Evolutionary conservation across 2,329 filamentous ascomycete species (phyloP), one percentile per base, ranked within the genome.

Genomic region (Aspergillus viridinutans): DNA sequence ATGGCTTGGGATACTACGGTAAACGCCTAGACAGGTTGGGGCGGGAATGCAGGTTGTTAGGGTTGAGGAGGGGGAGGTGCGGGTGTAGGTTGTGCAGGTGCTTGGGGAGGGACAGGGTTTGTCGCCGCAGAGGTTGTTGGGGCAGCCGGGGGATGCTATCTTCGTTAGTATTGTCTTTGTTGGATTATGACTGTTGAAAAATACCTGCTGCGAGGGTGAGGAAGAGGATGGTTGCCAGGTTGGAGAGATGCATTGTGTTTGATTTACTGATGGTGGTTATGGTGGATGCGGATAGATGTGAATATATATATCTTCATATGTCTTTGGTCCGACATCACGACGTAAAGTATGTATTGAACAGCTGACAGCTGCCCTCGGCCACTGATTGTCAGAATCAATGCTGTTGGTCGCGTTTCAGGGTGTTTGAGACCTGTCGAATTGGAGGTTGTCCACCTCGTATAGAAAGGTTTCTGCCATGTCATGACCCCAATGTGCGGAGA

Each of bases 1-100:
- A 23, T 23, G 23, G 23, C 23, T 23, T 2, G 25, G 25, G 25
- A 1, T 25, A 25, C 25, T 25, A 29, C 64, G 52, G 52, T 70
- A 68, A 12, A 69, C 63, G 4, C 61, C 59, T 5, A 67, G 50
- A 35, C 66, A 69, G 21, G 67, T 68, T 6, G 66, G 43, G 3
- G 60, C 64, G 1, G 66, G 65, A 17, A 67, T 60, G 29, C 65
- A 69, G 29, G 63, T 64, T 1, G 58, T 65, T 10, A 66, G 53
- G 4, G 64, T 66, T 1, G 66, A 67, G 12, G 57, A 58, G 17
- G 55, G 9, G 50, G 40, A 21, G 40, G 17, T 20, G 9, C 23
- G 45, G 20, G 58, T 58, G 55, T 55, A 60, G 35, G 60, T 55
- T 20, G 43, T 23, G 21, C 43, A 47, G 43, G 4, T 17, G 5